These are phyloP conservation scores for Stagonosporopsis tanaceti DNA, from an alignment of 2,329 filamentous ascomycete species.

Conservation along the genomic window DNA sequence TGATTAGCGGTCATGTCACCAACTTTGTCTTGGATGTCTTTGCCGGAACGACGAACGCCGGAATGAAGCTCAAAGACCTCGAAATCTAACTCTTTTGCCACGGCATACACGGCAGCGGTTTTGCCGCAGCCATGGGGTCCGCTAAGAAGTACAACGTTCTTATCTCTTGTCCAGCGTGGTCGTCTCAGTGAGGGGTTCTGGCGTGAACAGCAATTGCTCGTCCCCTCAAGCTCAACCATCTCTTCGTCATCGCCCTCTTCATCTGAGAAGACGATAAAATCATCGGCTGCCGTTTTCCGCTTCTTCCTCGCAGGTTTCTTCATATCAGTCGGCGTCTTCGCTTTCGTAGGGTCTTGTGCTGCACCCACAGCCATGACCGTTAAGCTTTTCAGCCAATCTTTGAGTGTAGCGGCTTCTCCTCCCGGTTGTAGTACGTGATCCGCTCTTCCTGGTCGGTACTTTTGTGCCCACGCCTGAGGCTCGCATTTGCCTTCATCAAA, in stretches of 20 bases:
- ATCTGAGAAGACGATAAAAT: slow-evolving; percentile 47
- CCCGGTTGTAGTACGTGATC: slow-evolving; percentile 78
- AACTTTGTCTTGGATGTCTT: slow-evolving; percentile 88
- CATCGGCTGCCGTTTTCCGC: slow-evolving; percentile 59
- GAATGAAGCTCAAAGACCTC: slow-evolving; percentile 96
- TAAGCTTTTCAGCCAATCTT: slow-evolving; percentile 81
- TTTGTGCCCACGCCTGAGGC: slow-evolving; percentile 76
- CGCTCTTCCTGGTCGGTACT: slow-evolving; percentile 78
- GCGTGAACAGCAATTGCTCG: slow-evolving; percentile 65
- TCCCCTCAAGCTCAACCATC: slow-evolving; percentile 72
- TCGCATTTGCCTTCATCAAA: slow-evolving; percentile 85
- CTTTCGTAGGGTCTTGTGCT: slow-evolving; percentile 44
- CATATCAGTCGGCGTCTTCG: slow-evolving; percentile 16
- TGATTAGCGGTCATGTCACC: slow-evolving; percentile 98
- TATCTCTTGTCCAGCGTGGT: slow-evolving; percentile 50
- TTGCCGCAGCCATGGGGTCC: slow-evolving; percentile 92
- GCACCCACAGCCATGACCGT: slow-evolving; percentile 80
- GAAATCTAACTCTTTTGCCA: slow-evolving; percentile 89
- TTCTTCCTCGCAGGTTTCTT: slow-evolving; percentile 64
- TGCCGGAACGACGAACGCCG: slow-evolving; percentile 81
- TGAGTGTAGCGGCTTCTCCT: slow-evolving; percentile 73
- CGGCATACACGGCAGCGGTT: slow-evolving; percentile 89
- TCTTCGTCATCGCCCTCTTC: slow-evolving; percentile 46
- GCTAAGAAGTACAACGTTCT: slow-evolving; percentile 85
- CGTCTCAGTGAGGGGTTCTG: slow-evolving; percentile 44